Conservation (phyloP, 345 rosid species). For the Firmiana major region DNA sequence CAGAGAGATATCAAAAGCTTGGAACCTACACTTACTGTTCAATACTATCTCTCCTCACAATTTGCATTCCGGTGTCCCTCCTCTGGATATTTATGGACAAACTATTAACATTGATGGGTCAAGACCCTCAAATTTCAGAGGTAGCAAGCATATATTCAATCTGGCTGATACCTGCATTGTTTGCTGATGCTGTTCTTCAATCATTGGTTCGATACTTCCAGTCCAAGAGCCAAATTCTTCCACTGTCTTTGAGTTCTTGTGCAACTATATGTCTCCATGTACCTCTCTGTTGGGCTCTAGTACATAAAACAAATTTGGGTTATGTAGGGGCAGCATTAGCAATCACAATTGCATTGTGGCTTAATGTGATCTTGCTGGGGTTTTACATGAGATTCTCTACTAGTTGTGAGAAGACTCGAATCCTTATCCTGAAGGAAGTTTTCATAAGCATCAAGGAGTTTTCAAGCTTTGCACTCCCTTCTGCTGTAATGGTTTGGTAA, state of each 20-base stretch:
- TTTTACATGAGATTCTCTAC: slow-evolving; percentile 32
- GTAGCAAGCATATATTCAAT: slow-evolving; percentile 41
- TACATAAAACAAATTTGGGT: slow-evolving; percentile 32
- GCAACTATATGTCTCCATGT: slow-evolving; percentile 40
- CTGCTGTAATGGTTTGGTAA: slow-evolving; percentile 62
- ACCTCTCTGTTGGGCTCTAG: slow-evolving; percentile 42
- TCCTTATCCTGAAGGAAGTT: slow-evolving; percentile 14
- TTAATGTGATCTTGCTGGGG: slow-evolving; percentile 37
- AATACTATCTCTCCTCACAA: slow-evolving; percentile 37
- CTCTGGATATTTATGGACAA: slow-evolving; percentile 33
- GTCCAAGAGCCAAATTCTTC: slow-evolving; percentile 38
- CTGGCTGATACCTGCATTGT: slow-evolving; percentile 44
- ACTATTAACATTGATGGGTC: slow-evolving; percentile 26
- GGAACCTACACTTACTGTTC: slow-evolving; percentile 37
- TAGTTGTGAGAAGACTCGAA: slow-evolving; percentile 2
- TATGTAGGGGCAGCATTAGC: slow-evolving; percentile 44
- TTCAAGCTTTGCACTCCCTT: slow-evolving; percentile 32
- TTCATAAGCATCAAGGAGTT: slow-evolving; percentile 29
- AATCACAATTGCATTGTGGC: slow-evolving; percentile 29
- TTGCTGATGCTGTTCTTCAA: slow-evolving; percentile 43
- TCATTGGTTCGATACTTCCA: slow-evolving; percentile 41
- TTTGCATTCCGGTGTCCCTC: slow-evolving; percentile 4
- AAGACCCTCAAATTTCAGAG: slow-evolving; percentile 37
- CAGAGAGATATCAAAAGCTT: slow-evolving; percentile 42
- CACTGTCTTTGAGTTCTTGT: slow-evolving; percentile 34